Percentiles rank a stretch among this genome's conserved stretches.
Conservation (phyloP, 2,329 filamentous ascomycete species). For the Corinectria fuckeliana region DNA sequence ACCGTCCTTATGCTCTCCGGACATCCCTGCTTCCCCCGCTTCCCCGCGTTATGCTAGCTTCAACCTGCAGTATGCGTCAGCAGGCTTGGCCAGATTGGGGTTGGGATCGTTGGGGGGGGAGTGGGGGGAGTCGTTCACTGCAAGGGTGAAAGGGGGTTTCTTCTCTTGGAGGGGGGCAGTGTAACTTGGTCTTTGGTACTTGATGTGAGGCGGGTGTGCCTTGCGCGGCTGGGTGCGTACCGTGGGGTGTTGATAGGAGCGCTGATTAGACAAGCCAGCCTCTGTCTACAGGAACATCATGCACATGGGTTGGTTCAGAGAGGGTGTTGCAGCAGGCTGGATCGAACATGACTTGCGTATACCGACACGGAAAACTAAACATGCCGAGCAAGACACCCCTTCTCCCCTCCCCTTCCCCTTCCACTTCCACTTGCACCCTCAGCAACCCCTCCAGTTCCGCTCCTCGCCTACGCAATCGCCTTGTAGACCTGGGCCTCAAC, state of each 20-base stretch:
- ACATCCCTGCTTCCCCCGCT: constrained; percentile 11
- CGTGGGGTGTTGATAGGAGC: no score
- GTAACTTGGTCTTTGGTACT: not conserved
- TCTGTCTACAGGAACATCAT: not conserved
- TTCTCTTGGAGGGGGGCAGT: not conserved
- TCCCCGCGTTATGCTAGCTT: constrained; percentile 14
- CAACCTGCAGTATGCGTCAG: constrained; percentile 7
- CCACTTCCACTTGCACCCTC: no score
- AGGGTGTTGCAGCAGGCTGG: not conserved
- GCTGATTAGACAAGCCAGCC: no score
- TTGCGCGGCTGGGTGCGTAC: not conserved
- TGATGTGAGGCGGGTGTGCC: not conserved
- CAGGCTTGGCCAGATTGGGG: constrained; percentile 4
- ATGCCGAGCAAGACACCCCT: not conserved
- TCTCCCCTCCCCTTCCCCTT: not conserved
- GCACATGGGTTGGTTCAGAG: not conserved
- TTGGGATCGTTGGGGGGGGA: not conserved
- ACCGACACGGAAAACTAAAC: not conserved
- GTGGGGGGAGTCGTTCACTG: no score
- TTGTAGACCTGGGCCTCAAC: constrained; percentile 49
- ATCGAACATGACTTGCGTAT: not conserved
- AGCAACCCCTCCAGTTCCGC: no score
- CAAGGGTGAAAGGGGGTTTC: constrained; percentile 3
- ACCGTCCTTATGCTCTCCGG: not conserved
- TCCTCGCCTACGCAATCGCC: constrained; percentile 17